Conservation (phyloP, 441 rosid genomes). For the Adansonia rubrostipa region DNA sequence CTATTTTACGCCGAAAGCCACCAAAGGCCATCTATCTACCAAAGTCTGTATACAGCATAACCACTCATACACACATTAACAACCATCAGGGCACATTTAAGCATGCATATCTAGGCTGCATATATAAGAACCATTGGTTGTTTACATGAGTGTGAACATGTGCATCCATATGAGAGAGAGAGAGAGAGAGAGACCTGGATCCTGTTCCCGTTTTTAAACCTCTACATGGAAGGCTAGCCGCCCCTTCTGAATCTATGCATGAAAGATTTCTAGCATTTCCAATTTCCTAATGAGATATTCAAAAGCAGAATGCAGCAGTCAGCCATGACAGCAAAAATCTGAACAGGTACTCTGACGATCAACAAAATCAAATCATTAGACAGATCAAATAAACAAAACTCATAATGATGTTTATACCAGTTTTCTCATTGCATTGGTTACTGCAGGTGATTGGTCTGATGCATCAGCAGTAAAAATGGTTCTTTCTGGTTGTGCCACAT, state of each 20-base stretch:
- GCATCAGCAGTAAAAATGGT: conserved; percentile 48
- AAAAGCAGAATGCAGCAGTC: conserved; percentile 27
- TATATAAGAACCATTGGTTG: background rate
- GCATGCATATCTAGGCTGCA: background rate
- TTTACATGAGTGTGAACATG: background rate
- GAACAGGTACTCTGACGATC: background rate
- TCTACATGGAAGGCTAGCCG: conserved; percentile 41
- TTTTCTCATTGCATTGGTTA: conserved; percentile 55
- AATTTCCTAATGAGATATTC: conserved; percentile 44
- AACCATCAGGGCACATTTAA: background rate
- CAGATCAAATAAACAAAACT: background rate
- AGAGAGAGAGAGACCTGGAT: conserved; percentile 42
- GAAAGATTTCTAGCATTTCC: conserved; percentile 47
- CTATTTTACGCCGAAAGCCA: conserved; percentile 7
- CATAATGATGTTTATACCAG: conserved; percentile 43
- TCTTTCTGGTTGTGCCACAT: conserved; percentile 67
- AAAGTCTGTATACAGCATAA: conserved; percentile 8
- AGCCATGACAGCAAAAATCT: conserved; percentile 16
- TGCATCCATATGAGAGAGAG: conserved; percentile 11
- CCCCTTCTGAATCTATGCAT: conserved; percentile 41
- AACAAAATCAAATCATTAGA: conserved; percentile 12
- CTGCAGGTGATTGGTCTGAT: conserved; percentile 43
- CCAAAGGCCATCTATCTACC: background rate
- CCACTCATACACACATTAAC: background rate
- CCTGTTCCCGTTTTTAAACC: conserved; percentile 45